Base-by-base conservation (phyloP, 345 rosid genomes). In the Gossypium thurberi region DNA sequence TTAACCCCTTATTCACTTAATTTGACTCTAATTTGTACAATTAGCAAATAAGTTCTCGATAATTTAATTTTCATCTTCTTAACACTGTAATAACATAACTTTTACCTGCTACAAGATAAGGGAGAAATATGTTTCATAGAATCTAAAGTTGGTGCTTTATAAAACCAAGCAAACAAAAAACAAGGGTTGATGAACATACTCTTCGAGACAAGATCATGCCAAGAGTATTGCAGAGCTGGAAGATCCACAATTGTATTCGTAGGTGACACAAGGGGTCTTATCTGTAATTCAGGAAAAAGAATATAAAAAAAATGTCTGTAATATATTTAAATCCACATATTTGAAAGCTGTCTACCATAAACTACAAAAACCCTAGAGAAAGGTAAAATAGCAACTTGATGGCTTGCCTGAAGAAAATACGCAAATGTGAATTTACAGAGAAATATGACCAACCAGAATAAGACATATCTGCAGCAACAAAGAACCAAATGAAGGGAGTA, bases 351-450 rank as follows among this genome's bases (percentile, higher is more conserved):
- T 14, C 23, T 14, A 56, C 11, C 21, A 40, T 10, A 56, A 56
- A 56, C 28, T 56, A 26, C 33, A 64, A 14, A 48, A 52, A 33
- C 10, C 51, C 60, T 59, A 37, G 77, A 15, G 70, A 70, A 61
- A 53, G 51, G 52, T 7, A 57, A 74, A 28, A 77, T 53, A 69
- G 46, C 53, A 57, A 76, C 6, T 28, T 2, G 40, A 65, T 40
- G 11, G 44, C 96, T 91, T 89, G 79, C 99, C 97, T 95, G 98
- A 82, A 95, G 97, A 85, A 95, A 95, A 85, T 95, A 95, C 12
- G 99, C 87, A 80, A 95, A 95, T 62, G 88, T 81, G 79, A 92
- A 95, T 83, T 92, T 95, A 91, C 96, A 84, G 20, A 68, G 84
- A 77, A 92, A 84, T 80, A 95, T 86, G 78, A 95, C 84, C 90